Evolutionary conservation across 2,329 filamentous ascomycete genomes (phyloP), one percentile per base, ranked within the genome.

Genomic region (Ceratocystiopsis sp.): DNA sequence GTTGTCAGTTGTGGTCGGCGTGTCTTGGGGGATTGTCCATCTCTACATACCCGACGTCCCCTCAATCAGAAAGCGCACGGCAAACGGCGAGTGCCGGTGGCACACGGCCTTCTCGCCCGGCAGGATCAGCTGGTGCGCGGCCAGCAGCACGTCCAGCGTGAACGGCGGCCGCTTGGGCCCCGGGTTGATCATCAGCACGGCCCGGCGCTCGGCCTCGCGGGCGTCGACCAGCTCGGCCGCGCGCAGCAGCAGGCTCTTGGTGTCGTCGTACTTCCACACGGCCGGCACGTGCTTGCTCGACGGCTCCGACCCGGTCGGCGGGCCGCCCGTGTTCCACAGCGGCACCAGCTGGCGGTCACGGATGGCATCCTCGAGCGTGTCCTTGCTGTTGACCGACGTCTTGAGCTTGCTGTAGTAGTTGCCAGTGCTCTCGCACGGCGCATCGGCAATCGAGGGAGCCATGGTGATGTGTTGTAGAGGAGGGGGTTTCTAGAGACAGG

Each of bases 101-200:
- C 69, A 69, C 0, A 65, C 67, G 0, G 71, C 69, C 0, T 61
- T 68, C 46, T 75, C 71, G 32, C 68, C 66, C 0, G 71, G 70
- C 52, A 70, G 67, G 4, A 75, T 68, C 0, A 75, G 59, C 49
- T 75, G 71, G 2, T 75, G 61, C 1, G 69, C 71, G 3, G 66
- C 69, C 46, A 74, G 73, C 42, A 75, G 59, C 2, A 70, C 73
- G 50, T 75, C 71, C 1, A 70, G 74, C 0, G 70, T 74, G 47
- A 65, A 69, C 0, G 71, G 71, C 0, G 68, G 32, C 33, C 33
- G 33, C 18, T 36, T 19, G 35, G 44, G 47, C 21, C 48, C 47
- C 11, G 55, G 55, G 45, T 57, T 56, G 6, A 55, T 47, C 10
- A 57, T 48, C 52, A 57, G 56, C 13, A 51, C 38, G 14, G 54